phyloP scores from a whole-genome alignment of 2,329 filamentous ascomycete species.

The Talaromyces piceae region DNA sequence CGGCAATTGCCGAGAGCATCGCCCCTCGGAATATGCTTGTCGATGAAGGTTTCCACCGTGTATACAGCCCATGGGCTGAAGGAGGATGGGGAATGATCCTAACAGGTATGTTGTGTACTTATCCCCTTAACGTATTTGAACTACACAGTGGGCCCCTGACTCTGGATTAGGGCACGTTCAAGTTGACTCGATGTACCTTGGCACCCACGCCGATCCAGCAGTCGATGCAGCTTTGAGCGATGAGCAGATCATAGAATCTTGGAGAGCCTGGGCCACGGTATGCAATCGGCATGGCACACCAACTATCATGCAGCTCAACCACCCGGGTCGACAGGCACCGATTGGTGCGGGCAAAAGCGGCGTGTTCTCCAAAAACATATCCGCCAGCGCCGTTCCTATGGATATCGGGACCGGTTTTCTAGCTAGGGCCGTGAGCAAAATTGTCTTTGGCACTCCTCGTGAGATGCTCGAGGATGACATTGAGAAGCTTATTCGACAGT shows the following conservation, averaged over 20 bases:
- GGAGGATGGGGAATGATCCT: constrained; percentile 37
- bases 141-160: neutral
- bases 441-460: constrained; percentile 44
- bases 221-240: neutral
- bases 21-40: constrained; percentile 1
- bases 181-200: constrained; percentile 39
- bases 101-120: constrained; percentile 29
- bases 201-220: constrained; percentile 23
- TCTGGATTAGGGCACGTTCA: constrained; percentile 30
- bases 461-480: constrained; percentile 52
- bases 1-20: constrained; percentile 8
- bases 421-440: constrained; percentile 22
- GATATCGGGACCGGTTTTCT: constrained; percentile 30
- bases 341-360: constrained; percentile 31
- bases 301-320: constrained; percentile 38
- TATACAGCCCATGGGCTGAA: constrained; percentile 46
- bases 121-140: neutral
- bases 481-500: constrained; percentile 44
- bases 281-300: constrained; percentile 34
- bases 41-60: constrained; percentile 10
- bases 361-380: constrained; percentile 23
- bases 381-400: constrained; percentile 36
- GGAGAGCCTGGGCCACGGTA: constrained; percentile 23
- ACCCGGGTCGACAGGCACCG: constrained; percentile 40
- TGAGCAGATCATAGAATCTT: constrained; percentile 15